Evolutionary conservation across 129 eudicot species (phyloP).

Genomic region (Centrapalus pauciflorus): DNA sequence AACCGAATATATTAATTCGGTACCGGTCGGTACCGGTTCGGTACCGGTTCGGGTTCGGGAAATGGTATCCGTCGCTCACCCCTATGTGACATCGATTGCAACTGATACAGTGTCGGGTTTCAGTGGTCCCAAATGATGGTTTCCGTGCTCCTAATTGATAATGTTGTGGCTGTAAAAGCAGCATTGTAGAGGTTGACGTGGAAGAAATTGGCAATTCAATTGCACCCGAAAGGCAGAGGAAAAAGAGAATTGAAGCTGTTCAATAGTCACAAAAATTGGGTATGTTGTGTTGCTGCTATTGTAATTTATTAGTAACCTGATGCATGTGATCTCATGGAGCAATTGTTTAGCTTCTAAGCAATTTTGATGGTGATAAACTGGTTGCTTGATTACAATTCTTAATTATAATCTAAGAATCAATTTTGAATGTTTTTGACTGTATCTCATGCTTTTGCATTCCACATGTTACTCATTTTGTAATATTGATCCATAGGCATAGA

Average conservation of each 20-base stretch:
- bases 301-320: not conserved
- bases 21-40: too few relatives aligned
- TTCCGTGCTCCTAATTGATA: too few relatives aligned
- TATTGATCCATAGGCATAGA: too few relatives aligned
- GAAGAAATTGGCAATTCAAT: conserved; percentile 12
- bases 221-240: conserved; percentile 18
- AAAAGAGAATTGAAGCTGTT: conserved; percentile 23
- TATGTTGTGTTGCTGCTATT: conserved; percentile 14
- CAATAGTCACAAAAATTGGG: conserved; percentile 8
- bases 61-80: too few relatives aligned
- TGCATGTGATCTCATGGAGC: conserved; percentile 3
- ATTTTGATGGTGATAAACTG: conserved; percentile 21
- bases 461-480: too few relatives aligned
- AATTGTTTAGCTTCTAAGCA: conserved; percentile 13
- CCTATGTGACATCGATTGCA: too few relatives aligned
- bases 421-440: conserved; percentile 5
- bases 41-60: too few relatives aligned
- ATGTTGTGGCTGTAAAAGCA: too few relatives aligned
- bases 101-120: too few relatives aligned
- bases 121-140: too few relatives aligned
- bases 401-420: not conserved
- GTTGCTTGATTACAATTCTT: conserved; percentile 4
- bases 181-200: conserved; percentile 20
- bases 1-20: too few relatives aligned
- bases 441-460: too few relatives aligned